Conservation (phyloP, 2,329 filamentous ascomycete species). For the Celoporthe dispersa region DNA sequence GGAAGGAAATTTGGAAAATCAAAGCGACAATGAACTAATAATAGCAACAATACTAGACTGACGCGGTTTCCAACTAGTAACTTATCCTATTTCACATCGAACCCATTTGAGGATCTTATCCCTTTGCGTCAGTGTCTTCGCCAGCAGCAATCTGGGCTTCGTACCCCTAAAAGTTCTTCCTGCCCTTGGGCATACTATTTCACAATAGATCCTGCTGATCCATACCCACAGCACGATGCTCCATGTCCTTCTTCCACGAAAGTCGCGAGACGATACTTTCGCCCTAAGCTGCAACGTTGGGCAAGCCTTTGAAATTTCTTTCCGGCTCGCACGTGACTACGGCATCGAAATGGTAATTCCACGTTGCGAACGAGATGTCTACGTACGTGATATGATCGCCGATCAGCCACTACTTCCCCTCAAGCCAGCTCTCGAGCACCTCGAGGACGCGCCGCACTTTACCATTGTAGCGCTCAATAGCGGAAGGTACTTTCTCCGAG, state of each 20-base stretch:
- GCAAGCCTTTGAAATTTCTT: conserved; percentile 32
- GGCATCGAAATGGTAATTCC: conserved; percentile 21
- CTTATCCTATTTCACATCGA: neutral
- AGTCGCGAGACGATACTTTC: conserved; percentile 40
- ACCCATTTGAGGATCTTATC: neutral
- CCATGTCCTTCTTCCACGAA: conserved; percentile 42
- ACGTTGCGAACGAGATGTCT: conserved; percentile 22
- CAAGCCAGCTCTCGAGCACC: conserved; percentile 41
- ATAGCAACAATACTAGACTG: too few relatives aligned
- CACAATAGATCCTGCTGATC: conserved; percentile 30
- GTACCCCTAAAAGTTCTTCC: conserved; percentile 15
- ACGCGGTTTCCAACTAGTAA: neutral
- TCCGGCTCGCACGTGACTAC: conserved; percentile 11
- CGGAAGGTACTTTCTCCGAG: conserved; percentile 11
- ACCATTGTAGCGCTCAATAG: conserved; percentile 16
- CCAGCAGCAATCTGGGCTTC: conserved; percentile 34
- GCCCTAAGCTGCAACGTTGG: conserved; percentile 41
- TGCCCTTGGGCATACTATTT: conserved; percentile 22
- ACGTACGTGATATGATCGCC: conserved; percentile 19
- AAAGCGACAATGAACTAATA: neutral
- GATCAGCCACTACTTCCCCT: neutral
- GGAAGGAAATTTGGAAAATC: neutral
- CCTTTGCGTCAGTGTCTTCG: conserved; percentile 6
- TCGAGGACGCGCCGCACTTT: conserved; percentile 24
- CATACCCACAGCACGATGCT: conserved; percentile 31